Conservation (phyloP, 148 eudicot genomes). For the Drosera capensis region DNA sequence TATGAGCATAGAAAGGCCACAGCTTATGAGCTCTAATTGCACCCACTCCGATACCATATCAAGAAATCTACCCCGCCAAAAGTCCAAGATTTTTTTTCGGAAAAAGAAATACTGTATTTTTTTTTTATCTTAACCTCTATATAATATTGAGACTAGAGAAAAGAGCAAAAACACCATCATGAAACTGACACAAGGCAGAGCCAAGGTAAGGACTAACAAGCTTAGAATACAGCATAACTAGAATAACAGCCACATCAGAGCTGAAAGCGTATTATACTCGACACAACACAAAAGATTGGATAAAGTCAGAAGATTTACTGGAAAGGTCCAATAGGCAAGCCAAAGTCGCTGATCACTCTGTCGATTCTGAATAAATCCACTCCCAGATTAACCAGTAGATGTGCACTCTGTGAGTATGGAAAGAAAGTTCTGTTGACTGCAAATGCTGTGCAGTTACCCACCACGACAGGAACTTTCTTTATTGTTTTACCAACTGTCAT, state of each 20-base stretch:
- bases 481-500: constrained; percentile 67
- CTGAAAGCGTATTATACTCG: neutral
- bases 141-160: too few relatives aligned
- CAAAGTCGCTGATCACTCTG: constrained; percentile 59
- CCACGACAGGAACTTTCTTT: constrained; percentile 88
- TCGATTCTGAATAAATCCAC: constrained; percentile 82
- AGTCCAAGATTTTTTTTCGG: too few relatives aligned
- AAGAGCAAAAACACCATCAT: too few relatives aligned
- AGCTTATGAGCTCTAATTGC: too few relatives aligned
- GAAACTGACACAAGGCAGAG: too few relatives aligned
- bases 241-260: neutral
- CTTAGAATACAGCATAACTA: neutral
- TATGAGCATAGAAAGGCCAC: too few relatives aligned
- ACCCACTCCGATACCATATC: too few relatives aligned
- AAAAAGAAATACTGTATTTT: too few relatives aligned
- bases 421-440: constrained; percentile 88
- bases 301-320: constrained; percentile 44
- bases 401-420: constrained; percentile 73
- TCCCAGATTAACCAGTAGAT: constrained; percentile 57
- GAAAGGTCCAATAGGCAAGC: constrained; percentile 91
- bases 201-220: too few relatives aligned
- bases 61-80: too few relatives aligned
- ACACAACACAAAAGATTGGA: constrained; percentile 5
- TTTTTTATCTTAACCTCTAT: too few relatives aligned
- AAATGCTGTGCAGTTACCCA: constrained; percentile 92